Base-by-base conservation (phyloP, 2,329 filamentous ascomycete species). In the Tolypocladium tropicale region DNA sequence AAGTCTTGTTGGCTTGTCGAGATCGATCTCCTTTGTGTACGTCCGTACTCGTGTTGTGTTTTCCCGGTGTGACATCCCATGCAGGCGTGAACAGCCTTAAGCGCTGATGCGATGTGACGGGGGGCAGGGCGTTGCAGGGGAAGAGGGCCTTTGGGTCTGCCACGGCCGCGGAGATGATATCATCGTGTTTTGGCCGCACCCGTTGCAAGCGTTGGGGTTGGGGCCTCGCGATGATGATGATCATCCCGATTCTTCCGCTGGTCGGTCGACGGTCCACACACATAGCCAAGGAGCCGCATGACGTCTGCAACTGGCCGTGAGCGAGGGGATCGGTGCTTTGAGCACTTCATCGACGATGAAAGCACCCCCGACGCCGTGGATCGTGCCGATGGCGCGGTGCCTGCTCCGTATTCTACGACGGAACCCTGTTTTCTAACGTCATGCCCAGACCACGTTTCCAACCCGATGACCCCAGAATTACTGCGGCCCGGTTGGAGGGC, bases 331-430 rank as follows among this genome's bases (percentile, higher is more conserved):
- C 56, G 57, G 41, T 14, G 55, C 30, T 33, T 41, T 30, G 56
- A 56, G 53, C 46, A 52, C 39, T 53, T 55, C 54, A 61, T 61
- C 60, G 57, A 57, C 57, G 53, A 61, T 60, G 53, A 21, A 37
- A 32, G 9, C 28, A 30, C 23, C 16, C 25, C 30, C n/a, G 53
- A 36, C 41, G 33, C 25, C 30, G 43, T 33, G 28, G 41, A 50
- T 36, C 30, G 30, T 10, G 10, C 48, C 28, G 11, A 28, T 51
- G n/a, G 21, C 14, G 39, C 28, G 18, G 10, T 21, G 28, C 16
- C 7, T 32, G 46, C 18, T 30, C 43, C 43, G 25, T 32, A 49
- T 49, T 32, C 43, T 21, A 33, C 46, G 18, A 18, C 10, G n/a
- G 37, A 55, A 57, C 53, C 55, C 52, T 56, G 54, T 36, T 32